phyloP scores from a whole-genome alignment of 2,329 filamentous ascomycete species.

The Colletotrichum karsti region DNA sequence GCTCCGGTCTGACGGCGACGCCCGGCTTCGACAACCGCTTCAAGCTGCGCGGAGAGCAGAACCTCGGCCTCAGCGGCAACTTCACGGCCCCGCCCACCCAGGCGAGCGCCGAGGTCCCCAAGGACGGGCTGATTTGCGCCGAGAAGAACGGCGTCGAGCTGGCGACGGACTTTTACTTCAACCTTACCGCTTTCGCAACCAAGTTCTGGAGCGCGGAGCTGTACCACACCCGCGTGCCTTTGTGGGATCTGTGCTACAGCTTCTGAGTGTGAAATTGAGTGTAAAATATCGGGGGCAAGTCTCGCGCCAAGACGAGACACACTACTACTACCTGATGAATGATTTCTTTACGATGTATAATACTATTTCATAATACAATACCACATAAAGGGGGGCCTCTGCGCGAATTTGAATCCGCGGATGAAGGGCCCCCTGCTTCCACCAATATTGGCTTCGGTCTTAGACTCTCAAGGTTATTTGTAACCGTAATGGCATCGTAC shows the following conservation, averaged over 20 bases:
- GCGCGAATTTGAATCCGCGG: not conserved
- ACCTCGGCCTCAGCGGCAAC: conserved; percentile 27
- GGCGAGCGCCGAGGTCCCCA: conserved; percentile 25
- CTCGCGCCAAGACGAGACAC: too few relatives aligned
- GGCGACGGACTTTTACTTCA: conserved; percentile 37
- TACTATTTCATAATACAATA: not conserved
- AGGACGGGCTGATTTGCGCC: conserved; percentile 31
- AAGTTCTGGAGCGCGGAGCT: conserved; percentile 36
- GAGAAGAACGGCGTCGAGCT: conserved; percentile 34
- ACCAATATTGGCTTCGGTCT: not conserved
- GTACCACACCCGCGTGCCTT: conserved; percentile 28
- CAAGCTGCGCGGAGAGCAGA: conserved; percentile 36
- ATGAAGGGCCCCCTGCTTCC: not conserved
- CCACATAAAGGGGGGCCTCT: not conserved
- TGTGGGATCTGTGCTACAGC: conserved; percentile 28
- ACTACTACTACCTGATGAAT: not conserved
- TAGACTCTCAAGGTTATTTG: not conserved
- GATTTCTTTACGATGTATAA: not conserved
- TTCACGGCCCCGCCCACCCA: not conserved
- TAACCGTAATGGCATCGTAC: not conserved
- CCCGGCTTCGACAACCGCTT: conserved; percentile 47
- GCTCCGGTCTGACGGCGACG: conserved; percentile 45
- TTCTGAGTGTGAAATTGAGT: not conserved
- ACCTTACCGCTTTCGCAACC: conserved; percentile 35
- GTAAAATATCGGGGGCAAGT: too few relatives aligned